Conservation (phyloP, 2,329 filamentous ascomycete species). For the Sporothrix humicola region DNA sequence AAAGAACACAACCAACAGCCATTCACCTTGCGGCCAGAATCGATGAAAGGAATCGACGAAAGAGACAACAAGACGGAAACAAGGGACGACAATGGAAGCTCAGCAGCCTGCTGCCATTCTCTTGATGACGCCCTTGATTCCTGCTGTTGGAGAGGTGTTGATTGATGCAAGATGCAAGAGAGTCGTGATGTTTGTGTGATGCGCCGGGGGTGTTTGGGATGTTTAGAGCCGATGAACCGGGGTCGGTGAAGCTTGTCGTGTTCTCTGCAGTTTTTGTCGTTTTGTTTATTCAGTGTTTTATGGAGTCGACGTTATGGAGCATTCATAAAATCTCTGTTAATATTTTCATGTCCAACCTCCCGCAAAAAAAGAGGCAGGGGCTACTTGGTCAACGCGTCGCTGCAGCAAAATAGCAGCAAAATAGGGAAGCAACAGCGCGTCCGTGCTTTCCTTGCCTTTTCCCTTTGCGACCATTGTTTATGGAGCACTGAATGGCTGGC, state of each 20-base stretch:
- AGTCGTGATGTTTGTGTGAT: constrained; percentile 23
- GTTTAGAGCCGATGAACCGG: constrained; percentile 24
- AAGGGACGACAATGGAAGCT: constrained; percentile 18
- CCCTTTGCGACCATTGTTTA: neutral
- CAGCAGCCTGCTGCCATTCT: constrained; percentile 30
- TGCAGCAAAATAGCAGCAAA: neutral
- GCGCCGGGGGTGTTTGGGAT: constrained; percentile 21
- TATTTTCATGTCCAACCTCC: constrained; percentile 16
- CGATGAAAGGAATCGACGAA: no score
- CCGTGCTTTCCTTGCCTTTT: constrained; percentile 21
- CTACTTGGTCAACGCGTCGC: constrained; percentile 29
- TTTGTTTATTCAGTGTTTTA: neutral
- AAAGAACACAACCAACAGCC: constrained; percentile 16
- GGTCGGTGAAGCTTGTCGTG: constrained; percentile 21
- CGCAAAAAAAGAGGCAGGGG: neutral
- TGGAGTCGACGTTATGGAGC: no score
- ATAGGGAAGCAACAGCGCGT: constrained; percentile 16
- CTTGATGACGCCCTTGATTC: neutral
- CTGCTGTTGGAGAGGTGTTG: neutral
- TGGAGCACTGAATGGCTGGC: neutral
- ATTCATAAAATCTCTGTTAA: constrained; percentile 28
- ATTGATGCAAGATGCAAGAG: neutral
- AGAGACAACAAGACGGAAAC: neutral
- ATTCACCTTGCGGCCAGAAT: neutral
- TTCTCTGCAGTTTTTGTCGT: neutral